phyloP scores from a whole-genome alignment of 306 rosid genomes.

The Pterocarpus santalinus region DNA sequence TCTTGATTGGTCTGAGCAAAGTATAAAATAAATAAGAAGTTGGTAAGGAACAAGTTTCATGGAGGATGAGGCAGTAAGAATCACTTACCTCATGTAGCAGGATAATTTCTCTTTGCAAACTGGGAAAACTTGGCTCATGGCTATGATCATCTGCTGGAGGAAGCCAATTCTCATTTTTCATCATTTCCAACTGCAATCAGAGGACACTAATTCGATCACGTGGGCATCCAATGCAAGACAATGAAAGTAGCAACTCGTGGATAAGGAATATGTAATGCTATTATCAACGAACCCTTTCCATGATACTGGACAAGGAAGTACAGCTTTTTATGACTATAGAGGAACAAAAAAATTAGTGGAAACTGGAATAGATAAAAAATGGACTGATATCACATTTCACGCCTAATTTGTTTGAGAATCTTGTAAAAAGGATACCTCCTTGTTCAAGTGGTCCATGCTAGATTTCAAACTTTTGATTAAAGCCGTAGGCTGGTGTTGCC shows the following conservation, averaged over 20 bases:
- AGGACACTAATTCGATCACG: conserved; percentile 37
- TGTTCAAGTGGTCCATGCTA: conserved; percentile 78
- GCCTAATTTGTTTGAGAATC: background rate
- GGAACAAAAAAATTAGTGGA: background rate
- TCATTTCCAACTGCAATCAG: conserved; percentile 83
- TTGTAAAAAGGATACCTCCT: conserved; percentile 65
- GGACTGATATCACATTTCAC: background rate
- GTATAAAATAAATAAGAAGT: conserved; percentile 38
- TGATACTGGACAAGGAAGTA: conserved; percentile 21
- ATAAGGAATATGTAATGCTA: conserved; percentile 27
- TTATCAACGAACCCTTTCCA: conserved; percentile 9
- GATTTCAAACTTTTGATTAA: conserved; percentile 72
- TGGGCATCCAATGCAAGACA: background rate
- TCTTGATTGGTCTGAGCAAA: conserved; percentile 84
- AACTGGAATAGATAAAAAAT: conserved; percentile 31
- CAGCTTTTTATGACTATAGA: conserved; percentile 6
- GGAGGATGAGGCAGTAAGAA: conserved; percentile 4
- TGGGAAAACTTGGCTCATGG: conserved; percentile 63
- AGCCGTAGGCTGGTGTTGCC: conserved; percentile 16
- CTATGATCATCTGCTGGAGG: conserved; percentile 58
- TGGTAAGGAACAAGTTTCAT: conserved; percentile 22
- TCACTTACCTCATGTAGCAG: conserved; percentile 76
- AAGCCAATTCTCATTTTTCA: conserved; percentile 80
- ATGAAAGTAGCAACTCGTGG: conserved; percentile 17
- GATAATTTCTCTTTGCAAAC: conserved; percentile 74